Evolutionary conservation across 2,329 filamentous ascomycete species (phyloP), one percentile per base, ranked within the genome.

Genomic region (Escovopsis sp.): DNA sequence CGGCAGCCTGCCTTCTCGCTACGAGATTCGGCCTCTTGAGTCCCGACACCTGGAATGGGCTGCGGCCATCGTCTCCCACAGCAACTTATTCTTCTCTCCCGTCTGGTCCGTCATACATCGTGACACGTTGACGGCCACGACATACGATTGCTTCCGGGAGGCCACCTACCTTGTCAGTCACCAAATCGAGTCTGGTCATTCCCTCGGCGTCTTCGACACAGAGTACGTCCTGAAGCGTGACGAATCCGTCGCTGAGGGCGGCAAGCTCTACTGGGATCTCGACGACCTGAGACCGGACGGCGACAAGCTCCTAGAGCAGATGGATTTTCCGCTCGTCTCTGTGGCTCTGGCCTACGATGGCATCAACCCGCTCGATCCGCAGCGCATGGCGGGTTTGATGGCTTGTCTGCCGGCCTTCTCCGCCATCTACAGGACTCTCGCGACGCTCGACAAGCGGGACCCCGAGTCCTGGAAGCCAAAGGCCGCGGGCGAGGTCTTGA

Each of bases 271-370:
- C 45, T 59, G 55, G 55, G 44, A 56, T 16, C n/a, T 34, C 8
- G 38, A 27, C 6, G 32, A 51, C 33, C 16, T 39, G 7, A 29
- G 20, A 0, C 37, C 39, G 7, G 45, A 46, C 5, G 39, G 15
- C 2, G 47, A 47, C n/a, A 41, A 44, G 44, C 47, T 57, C 24
- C 49, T 55, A 2, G 51, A 51, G 40, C 49, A 51, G 37, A 59
- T 59, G 56, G 56, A 57, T 39, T 58, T 59, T 38, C 54, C 55
- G 1, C 48, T 57, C 8, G 55, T 56, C 2, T 55, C 51, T 9
- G 40, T 59, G 16, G 56, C 54, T 2, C 45, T 58, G 14, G 48
- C 53, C 4, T 57, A 51, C 39, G 56, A 59, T 41, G 48, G 47
- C 33, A 40, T 46, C 37, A 33, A 46, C 5, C 20, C 43, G 1